phyloP scores from a whole-genome alignment of 1,139 yeast species.

The Kodamaea fungicola region DNA sequence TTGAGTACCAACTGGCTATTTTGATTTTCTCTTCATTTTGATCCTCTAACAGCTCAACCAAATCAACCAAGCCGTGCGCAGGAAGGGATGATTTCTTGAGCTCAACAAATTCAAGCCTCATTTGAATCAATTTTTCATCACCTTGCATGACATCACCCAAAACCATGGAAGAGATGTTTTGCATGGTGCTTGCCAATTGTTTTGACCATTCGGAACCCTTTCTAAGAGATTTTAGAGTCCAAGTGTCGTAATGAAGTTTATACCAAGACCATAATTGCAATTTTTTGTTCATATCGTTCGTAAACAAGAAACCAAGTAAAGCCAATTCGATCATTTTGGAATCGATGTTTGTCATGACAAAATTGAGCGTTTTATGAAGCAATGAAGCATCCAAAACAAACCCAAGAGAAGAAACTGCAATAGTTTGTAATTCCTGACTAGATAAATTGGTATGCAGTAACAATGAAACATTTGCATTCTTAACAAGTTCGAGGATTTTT shows the following conservation, averaged over 20 bases:
- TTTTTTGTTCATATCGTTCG: constrained; percentile 14
- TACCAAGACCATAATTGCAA: constrained; percentile 54
- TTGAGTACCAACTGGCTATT: constrained; percentile 6
- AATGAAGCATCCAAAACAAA: constrained; percentile 44
- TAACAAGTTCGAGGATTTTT: constrained; percentile 49
- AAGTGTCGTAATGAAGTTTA: constrained; percentile 44
- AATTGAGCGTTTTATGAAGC: constrained; percentile 51
- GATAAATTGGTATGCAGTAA: constrained; percentile 31
- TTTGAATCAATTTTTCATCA: constrained; percentile 23
- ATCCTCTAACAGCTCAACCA: constrained; percentile 17
- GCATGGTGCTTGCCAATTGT: constrained; percentile 37
- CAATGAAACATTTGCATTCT: constrained; percentile 40
- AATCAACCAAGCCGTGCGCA: constrained; percentile 29
- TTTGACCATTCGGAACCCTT: constrained; percentile 43
- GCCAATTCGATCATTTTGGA: constrained; percentile 52
- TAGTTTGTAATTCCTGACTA: constrained; percentile 43
- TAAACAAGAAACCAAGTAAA: constrained; percentile 46
- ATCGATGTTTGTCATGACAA: constrained; percentile 53
- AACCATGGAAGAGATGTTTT: constrained; percentile 39
- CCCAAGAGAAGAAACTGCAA: constrained; percentile 53
- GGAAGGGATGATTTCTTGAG: constrained; percentile 30
- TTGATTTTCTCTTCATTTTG: constrained; percentile 18
- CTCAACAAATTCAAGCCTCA: constrained; percentile 24
- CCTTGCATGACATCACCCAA: constrained; percentile 41
- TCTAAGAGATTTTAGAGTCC: constrained; percentile 44